Evolutionary conservation across 768 basidiomycete genomes (phyloP).

Genomic region (Kwoniella mangroviensis): DNA sequence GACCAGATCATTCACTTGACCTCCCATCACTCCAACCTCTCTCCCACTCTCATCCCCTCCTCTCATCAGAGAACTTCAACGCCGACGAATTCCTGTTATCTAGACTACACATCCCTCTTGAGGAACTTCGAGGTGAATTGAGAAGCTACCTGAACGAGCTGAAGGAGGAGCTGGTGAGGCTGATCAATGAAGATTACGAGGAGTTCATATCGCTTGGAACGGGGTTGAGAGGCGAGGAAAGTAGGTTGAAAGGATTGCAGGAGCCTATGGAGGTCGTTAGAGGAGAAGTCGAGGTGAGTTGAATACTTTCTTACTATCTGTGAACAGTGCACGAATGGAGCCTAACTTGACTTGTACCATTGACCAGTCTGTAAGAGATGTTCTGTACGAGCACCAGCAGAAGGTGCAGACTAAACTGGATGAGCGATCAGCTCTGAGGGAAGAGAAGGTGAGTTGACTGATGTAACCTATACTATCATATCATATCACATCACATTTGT

Average conservation of each 20-base stretch:
- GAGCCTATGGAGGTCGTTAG: slow-evolving; percentile 70
- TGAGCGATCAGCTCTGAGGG: slow-evolving; percentile 74
- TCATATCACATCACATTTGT: neutral
- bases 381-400: slow-evolving; percentile 59
- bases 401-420: slow-evolving; percentile 78
- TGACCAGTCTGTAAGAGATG: slow-evolving; percentile 33
- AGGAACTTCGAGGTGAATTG: slow-evolving; percentile 84
- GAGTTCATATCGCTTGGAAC: slow-evolving; percentile 96
- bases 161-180: slow-evolving; percentile 89
- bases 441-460: slow-evolving; percentile 71
- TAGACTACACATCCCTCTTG: slow-evolving; percentile 78
- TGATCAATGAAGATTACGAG: slow-evolving; percentile 98
- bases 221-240: slow-evolving; percentile 83
- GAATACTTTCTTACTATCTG: slow-evolving; percentile 51
- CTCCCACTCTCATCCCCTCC: slow-evolving; percentile 75
- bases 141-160: slow-evolving; percentile 79
- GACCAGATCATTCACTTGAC: slow-evolving; percentile 37
- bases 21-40: slow-evolving; percentile 65
- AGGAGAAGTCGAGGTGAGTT: slow-evolving; percentile 68
- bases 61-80: slow-evolving; percentile 73
- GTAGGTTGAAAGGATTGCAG: slow-evolving; percentile 70
- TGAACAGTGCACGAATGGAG: neutral
- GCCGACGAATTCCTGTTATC: slow-evolving; percentile 87
- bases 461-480: no score
- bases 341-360: neutral